Conservation (phyloP, 371 early-diverging fungal species). For the Syncephalastrum monosporum region DNA sequence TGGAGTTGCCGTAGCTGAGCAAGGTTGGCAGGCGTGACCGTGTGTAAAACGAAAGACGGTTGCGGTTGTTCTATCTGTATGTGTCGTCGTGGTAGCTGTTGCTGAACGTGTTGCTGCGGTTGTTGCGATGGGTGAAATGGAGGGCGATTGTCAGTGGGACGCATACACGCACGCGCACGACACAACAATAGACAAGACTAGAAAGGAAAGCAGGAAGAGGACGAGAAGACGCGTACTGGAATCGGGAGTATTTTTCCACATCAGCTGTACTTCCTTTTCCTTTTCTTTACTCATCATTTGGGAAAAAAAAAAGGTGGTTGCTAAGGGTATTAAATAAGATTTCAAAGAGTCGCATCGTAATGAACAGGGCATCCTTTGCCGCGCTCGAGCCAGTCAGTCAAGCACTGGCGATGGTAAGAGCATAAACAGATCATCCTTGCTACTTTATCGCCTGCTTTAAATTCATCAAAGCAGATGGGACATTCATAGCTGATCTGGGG, state of each 20-base stretch:
- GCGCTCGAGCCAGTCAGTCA: conserved; percentile 69
- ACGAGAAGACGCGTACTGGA: no score
- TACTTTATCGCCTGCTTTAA: conserved; percentile 68
- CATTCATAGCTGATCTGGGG: conserved; percentile 78
- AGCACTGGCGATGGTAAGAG: conserved; percentile 80
- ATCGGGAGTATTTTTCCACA: background rate
- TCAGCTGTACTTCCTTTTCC: background rate
- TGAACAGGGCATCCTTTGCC: conserved; percentile 78
- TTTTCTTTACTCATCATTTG: no score
- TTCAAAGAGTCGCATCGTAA: conserved; percentile 26
- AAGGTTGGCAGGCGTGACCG: conserved; percentile 65
- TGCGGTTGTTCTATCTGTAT: conserved; percentile 7
- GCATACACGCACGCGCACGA: background rate
- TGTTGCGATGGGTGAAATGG: background rate
- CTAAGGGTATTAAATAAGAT: background rate
- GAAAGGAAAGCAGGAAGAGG: background rate
- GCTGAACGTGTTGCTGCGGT: background rate
- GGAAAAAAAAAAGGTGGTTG: background rate
- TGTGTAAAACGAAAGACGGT: conserved; percentile 40
- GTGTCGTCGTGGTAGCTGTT: background rate
- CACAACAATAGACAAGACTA: background rate
- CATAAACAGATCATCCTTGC: conserved; percentile 87
- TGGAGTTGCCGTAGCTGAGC: conserved; percentile 74
- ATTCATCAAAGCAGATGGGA: conserved; percentile 91
- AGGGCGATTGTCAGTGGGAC: background rate